These are phyloP conservation scores for Hypomontagnella monticulosa DNA, from an alignment of 495 filamentous ascomycete genomes.

Conservation along the genomic window DNA sequence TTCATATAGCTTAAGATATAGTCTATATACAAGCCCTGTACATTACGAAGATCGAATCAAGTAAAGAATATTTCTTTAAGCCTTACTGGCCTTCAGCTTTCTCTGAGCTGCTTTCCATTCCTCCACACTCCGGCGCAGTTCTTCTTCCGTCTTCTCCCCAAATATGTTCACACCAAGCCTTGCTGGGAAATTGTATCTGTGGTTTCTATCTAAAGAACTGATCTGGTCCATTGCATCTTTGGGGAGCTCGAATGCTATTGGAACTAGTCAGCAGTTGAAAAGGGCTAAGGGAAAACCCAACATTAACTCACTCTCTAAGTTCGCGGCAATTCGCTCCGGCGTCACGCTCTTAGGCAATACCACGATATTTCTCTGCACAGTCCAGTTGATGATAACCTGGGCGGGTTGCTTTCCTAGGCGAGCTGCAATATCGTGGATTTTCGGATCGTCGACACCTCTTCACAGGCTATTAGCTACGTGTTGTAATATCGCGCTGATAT, in stretches of 20 bases:
- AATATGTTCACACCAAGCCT: slow-evolving; percentile 63
- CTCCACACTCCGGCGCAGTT: slow-evolving; percentile 55
- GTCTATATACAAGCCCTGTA: too few species aligned
- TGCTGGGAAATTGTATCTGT: slow-evolving; percentile 62
- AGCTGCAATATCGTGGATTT: slow-evolving; percentile 54
- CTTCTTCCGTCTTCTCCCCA: slow-evolving; percentile 57
- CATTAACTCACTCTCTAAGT: slow-evolving; percentile 54
- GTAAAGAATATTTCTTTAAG: neutral
- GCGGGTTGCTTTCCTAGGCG: slow-evolving; percentile 57
- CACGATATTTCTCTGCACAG: slow-evolving; percentile 60
- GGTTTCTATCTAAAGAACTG: slow-evolving; percentile 55
- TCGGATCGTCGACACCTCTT: slow-evolving; percentile 55
- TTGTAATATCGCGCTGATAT: neutral
- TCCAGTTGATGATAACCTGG: slow-evolving; percentile 64
- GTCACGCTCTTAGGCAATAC: slow-evolving; percentile 72
- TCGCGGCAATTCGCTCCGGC: slow-evolving; percentile 64
- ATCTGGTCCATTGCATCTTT: slow-evolving; percentile 57
- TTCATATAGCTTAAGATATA: too few species aligned
- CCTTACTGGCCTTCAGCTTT: slow-evolving; percentile 21
- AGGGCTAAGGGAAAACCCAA: slow-evolving; percentile 19
- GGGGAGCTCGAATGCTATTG: slow-evolving; percentile 52
- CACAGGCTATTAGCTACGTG: neutral
- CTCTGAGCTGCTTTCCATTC: slow-evolving; percentile 56
- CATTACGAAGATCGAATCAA: too few species aligned
- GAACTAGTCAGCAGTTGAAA: slow-evolving; percentile 1